Conservation (phyloP, 108 stramenopile species). For the Mayamaea pseudoterrestris region DNA sequence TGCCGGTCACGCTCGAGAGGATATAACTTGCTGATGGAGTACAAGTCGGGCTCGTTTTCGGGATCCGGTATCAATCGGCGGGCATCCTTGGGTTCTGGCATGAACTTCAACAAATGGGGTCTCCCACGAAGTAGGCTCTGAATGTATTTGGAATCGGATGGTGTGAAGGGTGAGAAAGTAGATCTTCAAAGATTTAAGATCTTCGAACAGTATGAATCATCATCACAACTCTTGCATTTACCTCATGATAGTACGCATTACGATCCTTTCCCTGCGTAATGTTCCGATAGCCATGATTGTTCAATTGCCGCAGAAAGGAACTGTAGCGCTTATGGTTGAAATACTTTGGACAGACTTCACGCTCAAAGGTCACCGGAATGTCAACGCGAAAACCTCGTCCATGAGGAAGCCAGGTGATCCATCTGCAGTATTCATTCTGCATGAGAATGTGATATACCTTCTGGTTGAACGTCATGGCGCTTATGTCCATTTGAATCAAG, state of each 20-base stretch:
- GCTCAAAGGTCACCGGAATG: constrained; percentile 22
- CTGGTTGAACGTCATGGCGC: constrained; percentile 7
- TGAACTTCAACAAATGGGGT: constrained; percentile 13
- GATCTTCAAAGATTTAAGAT: not conserved
- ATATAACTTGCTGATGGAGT: constrained; percentile 5
- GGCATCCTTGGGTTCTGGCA: constrained; percentile 12
- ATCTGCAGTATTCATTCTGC: constrained; percentile 1
- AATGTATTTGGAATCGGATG: not conserved
- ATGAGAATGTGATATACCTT: constrained; percentile 12
- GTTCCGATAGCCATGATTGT: constrained; percentile 31
- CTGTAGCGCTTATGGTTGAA: constrained; percentile 72
- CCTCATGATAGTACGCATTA: constrained; percentile 50
- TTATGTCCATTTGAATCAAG: not conserved
- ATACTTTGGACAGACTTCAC: constrained; percentile 11
- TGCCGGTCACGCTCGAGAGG: constrained; percentile 10
- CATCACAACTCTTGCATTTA: too few species aligned
- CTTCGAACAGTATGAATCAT: not conserved
- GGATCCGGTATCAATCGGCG: constrained; percentile 34
- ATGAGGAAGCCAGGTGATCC: constrained; percentile 47
- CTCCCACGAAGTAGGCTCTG: constrained; percentile 10
- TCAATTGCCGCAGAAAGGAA: constrained; percentile 69
- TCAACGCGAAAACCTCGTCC: constrained; percentile 52
- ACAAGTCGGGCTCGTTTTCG: constrained; percentile 24
- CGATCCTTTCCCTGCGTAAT: constrained; percentile 29
- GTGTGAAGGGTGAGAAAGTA: not conserved